Conservation (phyloP, 2,329 filamentous ascomycete species). For the Aspergillus calidoustus region DNA sequence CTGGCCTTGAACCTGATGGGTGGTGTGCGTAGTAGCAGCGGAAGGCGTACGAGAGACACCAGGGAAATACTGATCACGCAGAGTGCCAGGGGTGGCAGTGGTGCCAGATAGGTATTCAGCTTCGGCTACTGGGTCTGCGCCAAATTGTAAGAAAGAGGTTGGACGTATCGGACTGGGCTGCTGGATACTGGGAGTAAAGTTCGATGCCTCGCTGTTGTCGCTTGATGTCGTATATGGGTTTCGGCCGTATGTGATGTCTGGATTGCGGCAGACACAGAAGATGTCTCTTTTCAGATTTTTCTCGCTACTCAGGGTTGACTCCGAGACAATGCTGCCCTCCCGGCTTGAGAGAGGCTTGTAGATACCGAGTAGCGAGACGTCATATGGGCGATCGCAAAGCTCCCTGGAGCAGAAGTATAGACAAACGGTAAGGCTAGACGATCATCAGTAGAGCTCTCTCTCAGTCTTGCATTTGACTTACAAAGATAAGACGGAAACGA, state of each 20-base stretch:
- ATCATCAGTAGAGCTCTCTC: neutral
- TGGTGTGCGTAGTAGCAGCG: constrained; percentile 29
- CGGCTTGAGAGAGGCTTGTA: constrained; percentile 30
- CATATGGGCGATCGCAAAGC: constrained; percentile 43
- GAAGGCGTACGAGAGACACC: constrained; percentile 40
- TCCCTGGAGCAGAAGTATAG: constrained; percentile 44
- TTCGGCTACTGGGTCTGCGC: constrained; percentile 33
- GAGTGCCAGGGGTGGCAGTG: constrained; percentile 29
- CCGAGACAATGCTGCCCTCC: constrained; percentile 38
- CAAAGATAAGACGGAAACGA: constrained; percentile 42
- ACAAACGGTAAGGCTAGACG: constrained; percentile 38
- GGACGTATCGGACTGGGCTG: constrained; percentile 36
- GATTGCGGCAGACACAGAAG: constrained; percentile 42
- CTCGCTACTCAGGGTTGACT: constrained; percentile 43
- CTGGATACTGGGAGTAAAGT: constrained; percentile 34
- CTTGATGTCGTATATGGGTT: constrained; percentile 29
- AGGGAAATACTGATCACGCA: constrained; percentile 27
- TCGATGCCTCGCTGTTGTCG: constrained; percentile 31
- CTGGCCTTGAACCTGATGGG: constrained; percentile 24
- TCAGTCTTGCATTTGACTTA: constrained; percentile 26
- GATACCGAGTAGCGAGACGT: constrained; percentile 43
- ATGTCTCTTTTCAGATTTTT: constrained; percentile 43
- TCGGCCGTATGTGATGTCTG: constrained; percentile 36
- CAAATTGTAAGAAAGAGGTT: constrained; percentile 37
- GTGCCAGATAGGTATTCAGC: constrained; percentile 37